Evolutionary conservation across 2,329 filamentous ascomycete species (phyloP), one percentile per base, ranked within the genome.

Genomic region (Beauveria caledonica): DNA sequence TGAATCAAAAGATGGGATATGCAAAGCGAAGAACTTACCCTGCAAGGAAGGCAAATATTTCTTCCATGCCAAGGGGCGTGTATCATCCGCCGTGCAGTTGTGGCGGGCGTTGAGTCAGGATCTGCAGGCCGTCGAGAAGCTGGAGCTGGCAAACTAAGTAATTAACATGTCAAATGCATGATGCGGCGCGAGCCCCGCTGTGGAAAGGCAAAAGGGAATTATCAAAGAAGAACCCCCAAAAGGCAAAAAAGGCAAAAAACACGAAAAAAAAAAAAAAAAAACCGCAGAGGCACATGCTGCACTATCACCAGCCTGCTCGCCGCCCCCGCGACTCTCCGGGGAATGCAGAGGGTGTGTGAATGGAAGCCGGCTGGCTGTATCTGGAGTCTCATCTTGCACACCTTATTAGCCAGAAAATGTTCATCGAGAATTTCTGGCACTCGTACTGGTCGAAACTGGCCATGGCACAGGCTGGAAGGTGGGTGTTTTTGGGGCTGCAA

Each of bases 51-150:
- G 17, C 25, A 50, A 29, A 25, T 15, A 36, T n/a, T 59, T 39
- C 11, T 51, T 40, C 23, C 39, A 53, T 21, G 56, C 15, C 46
- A 44, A 45, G 49, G 57, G 57, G 49, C 48, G 48, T 59, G 57
- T 36, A 59, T 59, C 57, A 53, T 49, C 33, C 48, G 49, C 25
- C 17, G 46, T 59, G 21, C 57, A 52, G 49, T 59, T 59, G 57
- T 59, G 57, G 57, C 57, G 49, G 57, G 19, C 49, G 17, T 59
- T 52, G 57, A 59, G 57, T 52, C 57, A 59, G 57, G 57, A 59
- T 59, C 57, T 59, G 57, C 57, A 46, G 57, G 40, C 25, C 17
- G 57, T 23, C 25, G 25, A 45, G 48, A 29, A 49, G 23, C 46
- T 45, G 56, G 25, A 42, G 57, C 57, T 39, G 48, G 48, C 15